phyloP scores from a whole-genome alignment of 202 grass and related monocot genomes.

The Bolboschoenoplectus hybrid region DNA sequence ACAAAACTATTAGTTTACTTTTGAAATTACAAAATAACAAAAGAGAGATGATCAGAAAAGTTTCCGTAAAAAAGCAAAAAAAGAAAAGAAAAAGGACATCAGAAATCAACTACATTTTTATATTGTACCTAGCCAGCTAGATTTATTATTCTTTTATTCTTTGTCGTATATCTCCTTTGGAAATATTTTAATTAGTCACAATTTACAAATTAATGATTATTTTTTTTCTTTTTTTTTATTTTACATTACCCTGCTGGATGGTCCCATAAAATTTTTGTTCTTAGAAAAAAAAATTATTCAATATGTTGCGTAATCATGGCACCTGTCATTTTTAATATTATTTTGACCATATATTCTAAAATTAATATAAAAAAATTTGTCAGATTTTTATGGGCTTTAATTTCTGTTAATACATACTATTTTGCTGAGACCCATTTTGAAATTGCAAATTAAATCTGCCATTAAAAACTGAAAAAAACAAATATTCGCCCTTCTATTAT shows the following conservation, averaged over 20 bases:
- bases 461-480: neutral
- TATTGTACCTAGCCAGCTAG: neutral
- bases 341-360: neutral
- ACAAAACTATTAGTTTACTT: too few relatives aligned
- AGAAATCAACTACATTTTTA: neutral
- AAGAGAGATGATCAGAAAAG: too few relatives aligned
- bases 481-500: neutral
- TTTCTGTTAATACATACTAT: neutral
- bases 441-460: neutral
- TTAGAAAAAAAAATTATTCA: too few relatives aligned
- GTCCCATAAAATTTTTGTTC: neutral
- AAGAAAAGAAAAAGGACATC: too few relatives aligned
- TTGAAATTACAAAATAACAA: too few relatives aligned
- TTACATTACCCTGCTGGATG: neutral
- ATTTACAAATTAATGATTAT: neutral
- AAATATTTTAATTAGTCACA: neutral
- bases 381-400: neutral
- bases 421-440: neutral
- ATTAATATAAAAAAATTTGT: neutral
- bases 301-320: neutral
- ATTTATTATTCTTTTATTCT: neutral
- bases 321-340: neutral
- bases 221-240: neutral
- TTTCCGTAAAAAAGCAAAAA: too few relatives aligned
- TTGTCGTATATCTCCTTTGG: neutral